Evolutionary conservation across 1,284 basidiomycete genomes (phyloP).

Genomic region (Stygiomarasmius scandens): DNA sequence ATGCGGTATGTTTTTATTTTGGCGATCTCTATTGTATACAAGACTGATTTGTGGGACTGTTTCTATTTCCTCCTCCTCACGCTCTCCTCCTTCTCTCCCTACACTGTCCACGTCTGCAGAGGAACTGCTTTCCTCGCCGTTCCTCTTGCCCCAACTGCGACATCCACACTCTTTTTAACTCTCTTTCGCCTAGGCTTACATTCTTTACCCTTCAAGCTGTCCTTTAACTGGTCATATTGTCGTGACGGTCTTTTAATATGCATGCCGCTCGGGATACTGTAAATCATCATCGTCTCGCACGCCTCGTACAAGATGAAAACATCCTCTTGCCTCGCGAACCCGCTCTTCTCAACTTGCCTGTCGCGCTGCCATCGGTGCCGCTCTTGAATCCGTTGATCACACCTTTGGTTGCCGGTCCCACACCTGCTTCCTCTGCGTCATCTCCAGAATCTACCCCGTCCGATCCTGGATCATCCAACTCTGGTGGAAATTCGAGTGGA

Average conservation of each 20-base stretch:
- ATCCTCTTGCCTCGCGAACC: conserved; percentile 39
- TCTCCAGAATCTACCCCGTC: conserved; percentile 12
- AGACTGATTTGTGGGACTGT: not conserved
- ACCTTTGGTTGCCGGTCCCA: conserved; percentile 22
- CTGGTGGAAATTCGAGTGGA: not conserved
- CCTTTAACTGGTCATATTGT: not conserved
- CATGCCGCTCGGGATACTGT: not conserved
- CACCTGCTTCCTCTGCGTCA: conserved; percentile 15
- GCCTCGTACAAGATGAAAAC: conserved; percentile 18
- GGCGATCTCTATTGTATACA: not conserved
- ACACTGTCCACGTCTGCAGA: not conserved
- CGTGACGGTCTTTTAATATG: not conserved
- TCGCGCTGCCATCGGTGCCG: conserved; percentile 45
- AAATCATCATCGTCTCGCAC: conserved; percentile 7
- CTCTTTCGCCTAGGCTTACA: not conserved
- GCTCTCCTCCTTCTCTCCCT: not conserved
- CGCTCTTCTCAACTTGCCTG: conserved; percentile 40
- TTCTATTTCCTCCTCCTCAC: not conserved
- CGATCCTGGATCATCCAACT: not conserved
- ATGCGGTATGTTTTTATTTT: not conserved
- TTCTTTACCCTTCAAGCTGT: not conserved
- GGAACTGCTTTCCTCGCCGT: not conserved
- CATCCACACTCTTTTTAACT: not conserved
- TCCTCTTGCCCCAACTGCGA: not conserved
- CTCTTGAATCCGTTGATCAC: conserved; percentile 40